Percentiles rank a stretch among this genome's conserved stretches.
Evolutionary conservation across 345 rosid species (phyloP).

Genomic region (Linum tenue): DNA sequence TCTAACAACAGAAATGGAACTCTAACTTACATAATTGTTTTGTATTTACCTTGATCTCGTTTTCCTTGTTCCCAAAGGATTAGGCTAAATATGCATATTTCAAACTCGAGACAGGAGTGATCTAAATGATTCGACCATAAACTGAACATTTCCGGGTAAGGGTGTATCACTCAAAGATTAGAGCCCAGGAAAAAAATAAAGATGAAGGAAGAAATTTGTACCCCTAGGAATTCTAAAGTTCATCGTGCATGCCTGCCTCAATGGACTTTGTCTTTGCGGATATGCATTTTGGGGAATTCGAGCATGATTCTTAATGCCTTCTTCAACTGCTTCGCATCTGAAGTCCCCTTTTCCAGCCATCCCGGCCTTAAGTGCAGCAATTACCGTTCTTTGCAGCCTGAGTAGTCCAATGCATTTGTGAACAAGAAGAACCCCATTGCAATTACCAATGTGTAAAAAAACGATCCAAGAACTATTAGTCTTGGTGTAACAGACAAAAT

Average conservation of each 20-base stretch:
- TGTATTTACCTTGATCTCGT: no score
- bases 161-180: no score
- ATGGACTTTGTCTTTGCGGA: conserved; percentile 32
- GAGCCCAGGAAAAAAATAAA: no score
- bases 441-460: conserved; percentile 51
- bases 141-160: no score
- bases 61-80: no score
- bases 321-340: conserved; percentile 28
- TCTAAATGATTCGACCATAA: no score
- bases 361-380: conserved; percentile 64
- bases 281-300: conserved; percentile 33
- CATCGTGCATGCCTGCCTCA: conserved; percentile 52
- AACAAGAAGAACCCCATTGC: conserved; percentile 54
- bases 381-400: conserved; percentile 61
- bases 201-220: no score
- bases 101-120: no score
- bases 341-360: conserved; percentile 49
- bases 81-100: no score
- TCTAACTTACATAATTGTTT: no score
- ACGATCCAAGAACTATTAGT: conserved; percentile 14
- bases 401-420: conserved; percentile 71
- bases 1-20: no score
- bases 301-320: conserved; percentile 27
- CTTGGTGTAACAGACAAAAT: neutral
- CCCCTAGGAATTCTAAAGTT: conserved; percentile 32